phyloP scores from a whole-genome alignment of 1,284 basidiomycete genomes.

The Trametes sp. region DNA sequence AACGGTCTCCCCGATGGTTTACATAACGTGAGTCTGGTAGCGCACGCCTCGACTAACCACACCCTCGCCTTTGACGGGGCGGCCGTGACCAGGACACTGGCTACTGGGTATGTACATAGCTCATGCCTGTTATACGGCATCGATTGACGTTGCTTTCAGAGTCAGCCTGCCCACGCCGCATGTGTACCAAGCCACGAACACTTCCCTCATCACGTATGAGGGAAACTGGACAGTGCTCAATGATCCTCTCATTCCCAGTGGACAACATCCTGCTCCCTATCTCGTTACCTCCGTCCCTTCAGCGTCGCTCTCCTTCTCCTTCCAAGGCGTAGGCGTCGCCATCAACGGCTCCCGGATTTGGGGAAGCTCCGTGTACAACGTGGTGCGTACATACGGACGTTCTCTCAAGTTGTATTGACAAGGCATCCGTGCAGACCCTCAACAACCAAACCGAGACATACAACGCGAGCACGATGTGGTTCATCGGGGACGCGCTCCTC shows the following conservation, averaged over 20 bases:
- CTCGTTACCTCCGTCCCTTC: slow-evolving; percentile 34
- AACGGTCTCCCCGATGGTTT: slow-evolving; percentile 17
- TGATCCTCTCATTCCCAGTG: slow-evolving; percentile 38
- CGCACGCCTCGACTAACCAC: slow-evolving; percentile 17
- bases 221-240: slow-evolving; percentile 37
- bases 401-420: no score
- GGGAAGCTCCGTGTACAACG: slow-evolving; percentile 38
- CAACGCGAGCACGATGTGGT: slow-evolving; percentile 45
- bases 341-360: slow-evolving; percentile 39
- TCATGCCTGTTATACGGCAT: neutral
- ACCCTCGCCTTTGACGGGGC: slow-evolving; percentile 33
- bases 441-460: slow-evolving; percentile 37
- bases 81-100: slow-evolving; percentile 23
- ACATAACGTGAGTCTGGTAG: slow-evolving; percentile 36
- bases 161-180: slow-evolving; percentile 4
- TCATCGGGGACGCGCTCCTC: slow-evolving; percentile 43
- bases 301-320: slow-evolving; percentile 39
- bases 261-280: slow-evolving; percentile 39
- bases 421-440: slow-evolving; percentile 30
- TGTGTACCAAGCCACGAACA: slow-evolving; percentile 38
- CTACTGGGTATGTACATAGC: slow-evolving; percentile 4
- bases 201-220: slow-evolving; percentile 36
- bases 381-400: no score
- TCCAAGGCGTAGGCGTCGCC: slow-evolving; percentile 39
- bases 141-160: neutral